Base-by-base conservation (phyloP, 805 yeast genomes). In the Ogataea wickerhamii region DNA sequence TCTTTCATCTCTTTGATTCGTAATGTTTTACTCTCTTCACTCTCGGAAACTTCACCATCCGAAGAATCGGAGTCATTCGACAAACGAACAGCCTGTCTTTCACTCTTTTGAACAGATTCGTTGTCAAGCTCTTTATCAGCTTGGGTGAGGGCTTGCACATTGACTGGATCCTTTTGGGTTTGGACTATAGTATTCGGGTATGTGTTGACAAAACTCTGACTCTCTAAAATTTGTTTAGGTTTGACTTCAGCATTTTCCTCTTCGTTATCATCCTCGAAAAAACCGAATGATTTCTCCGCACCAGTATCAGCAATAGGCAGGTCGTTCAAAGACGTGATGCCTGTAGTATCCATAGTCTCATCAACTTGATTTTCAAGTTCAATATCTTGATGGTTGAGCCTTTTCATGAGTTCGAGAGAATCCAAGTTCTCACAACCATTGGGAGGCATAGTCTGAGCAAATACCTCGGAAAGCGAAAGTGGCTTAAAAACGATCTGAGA, bases 21-120 rank as follows among this genome's bases (percentile, higher is more conserved):
- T 12, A 36, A 26, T 64, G 50, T 41, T 61, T 63, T 54, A 49
- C 65, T 43, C 43, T 46, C 48, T 52, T 52, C 48, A 47, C 49
- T 44, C 7, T 48, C 53, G 7, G 29, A 26, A 11, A 7, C 17
- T 6, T 29, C 42, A 8, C 41, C 45, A 5, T 35, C 38, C 5
- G 41, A 32, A 8, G 33, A n/a, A 10, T 6, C 13, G 14, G 6
- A 13, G 7, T 11, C 16, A 18, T 18, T 19, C 16, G 11, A n/a
- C 5, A n/a, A 14, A 11, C 10, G 32, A 10, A 26, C 32, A n/a
- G 39, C 45, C 32, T 34, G 36, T 28, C 38, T 43, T 16, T 18
- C 32, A 6, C 11, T 29, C 22, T 16, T 18, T 8, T 7, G 12
- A 6, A 16, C 32, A 7, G 6, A 6, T 8, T 7, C n/a, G 8